phyloP scores from a whole-genome alignment of 2,329 filamentous ascomycete species.

The Colletotrichum siamense region DNA sequence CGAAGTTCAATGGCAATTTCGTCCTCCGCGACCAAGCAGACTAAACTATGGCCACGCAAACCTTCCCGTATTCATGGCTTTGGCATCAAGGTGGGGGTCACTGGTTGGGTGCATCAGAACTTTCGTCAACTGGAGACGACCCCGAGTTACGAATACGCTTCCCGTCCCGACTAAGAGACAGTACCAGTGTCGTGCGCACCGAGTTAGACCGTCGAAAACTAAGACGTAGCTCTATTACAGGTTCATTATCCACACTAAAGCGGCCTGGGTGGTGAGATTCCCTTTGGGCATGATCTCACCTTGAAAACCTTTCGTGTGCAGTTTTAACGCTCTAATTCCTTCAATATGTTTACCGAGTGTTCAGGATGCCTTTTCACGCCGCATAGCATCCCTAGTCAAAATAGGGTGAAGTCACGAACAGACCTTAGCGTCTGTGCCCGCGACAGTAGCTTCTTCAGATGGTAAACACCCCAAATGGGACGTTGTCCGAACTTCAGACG shows the following conservation, averaged over 20 bases:
- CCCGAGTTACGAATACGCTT: not conserved
- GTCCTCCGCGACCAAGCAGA: not conserved
- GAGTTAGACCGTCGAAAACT: not conserved
- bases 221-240: not conserved
- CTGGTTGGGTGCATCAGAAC: not conserved
- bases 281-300: not conserved
- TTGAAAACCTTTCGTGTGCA: not conserved
- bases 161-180: not conserved
- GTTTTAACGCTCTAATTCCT: not conserved
- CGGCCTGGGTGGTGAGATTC: not conserved
- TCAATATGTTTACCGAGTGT: not conserved
- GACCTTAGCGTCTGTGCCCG: not conserved
- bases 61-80: not conserved
- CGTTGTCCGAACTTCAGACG: not conserved
- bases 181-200: not conserved
- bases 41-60: not conserved
- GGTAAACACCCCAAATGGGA: not conserved
- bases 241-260: not conserved
- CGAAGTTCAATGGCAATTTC: not conserved
- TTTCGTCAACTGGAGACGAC: not conserved
- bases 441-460: not conserved
- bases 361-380: not conserved
- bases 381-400: not conserved
- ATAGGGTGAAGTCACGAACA: not conserved
- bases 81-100: not conserved